Percentiles rank a stretch among this genome's conserved stretches.
phyloP scores from a whole-genome alignment of 2,329 filamentous ascomycete species.

The Penicillium olsonii region DNA sequence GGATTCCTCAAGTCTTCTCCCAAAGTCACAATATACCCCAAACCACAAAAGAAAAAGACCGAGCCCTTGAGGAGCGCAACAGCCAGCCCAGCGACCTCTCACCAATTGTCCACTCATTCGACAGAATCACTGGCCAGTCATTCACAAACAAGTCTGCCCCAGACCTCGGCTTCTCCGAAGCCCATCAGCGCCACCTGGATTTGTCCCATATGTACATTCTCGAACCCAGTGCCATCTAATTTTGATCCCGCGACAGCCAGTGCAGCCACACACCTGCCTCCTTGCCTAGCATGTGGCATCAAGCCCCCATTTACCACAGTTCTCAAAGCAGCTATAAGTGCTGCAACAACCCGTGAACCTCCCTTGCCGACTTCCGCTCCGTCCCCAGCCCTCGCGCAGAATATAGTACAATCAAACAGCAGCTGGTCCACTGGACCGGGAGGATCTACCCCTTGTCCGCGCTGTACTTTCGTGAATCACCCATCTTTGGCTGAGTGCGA shows the following conservation, averaged over 20 bases:
- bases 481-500: slow-evolving; percentile 84
- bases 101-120: slow-evolving; percentile 36
- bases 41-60: slow-evolving; percentile 68
- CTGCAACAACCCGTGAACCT: slow-evolving; percentile 56
- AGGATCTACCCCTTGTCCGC: slow-evolving; percentile 61
- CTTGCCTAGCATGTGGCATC: slow-evolving; percentile 91
- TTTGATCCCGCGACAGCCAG: slow-evolving; percentile 85
- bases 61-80: slow-evolving; percentile 54
- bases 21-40: slow-evolving; percentile 87
- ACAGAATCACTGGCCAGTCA: slow-evolving; percentile 32
- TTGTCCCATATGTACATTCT: slow-evolving; percentile 93
- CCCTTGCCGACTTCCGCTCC: slow-evolving; percentile 11
- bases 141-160: slow-evolving; percentile 32
- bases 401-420: neutral
- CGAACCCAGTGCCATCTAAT: slow-evolving; percentile 88
- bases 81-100: slow-evolving; percentile 36
- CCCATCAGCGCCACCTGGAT: slow-evolving; percentile 77
- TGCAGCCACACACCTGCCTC: slow-evolving; percentile 75
- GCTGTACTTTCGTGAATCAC: slow-evolving; percentile 94
- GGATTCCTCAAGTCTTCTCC: slow-evolving; percentile 93
- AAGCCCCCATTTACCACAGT: slow-evolving; percentile 82
- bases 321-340: slow-evolving; percentile 81
- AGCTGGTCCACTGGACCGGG: slow-evolving; percentile 6
- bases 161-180: slow-evolving; percentile 37
- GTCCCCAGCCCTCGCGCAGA: neutral